Evolutionary conservation across 768 basidiomycete genomes (phyloP).

Genomic region (Piloderma croceum): DNA sequence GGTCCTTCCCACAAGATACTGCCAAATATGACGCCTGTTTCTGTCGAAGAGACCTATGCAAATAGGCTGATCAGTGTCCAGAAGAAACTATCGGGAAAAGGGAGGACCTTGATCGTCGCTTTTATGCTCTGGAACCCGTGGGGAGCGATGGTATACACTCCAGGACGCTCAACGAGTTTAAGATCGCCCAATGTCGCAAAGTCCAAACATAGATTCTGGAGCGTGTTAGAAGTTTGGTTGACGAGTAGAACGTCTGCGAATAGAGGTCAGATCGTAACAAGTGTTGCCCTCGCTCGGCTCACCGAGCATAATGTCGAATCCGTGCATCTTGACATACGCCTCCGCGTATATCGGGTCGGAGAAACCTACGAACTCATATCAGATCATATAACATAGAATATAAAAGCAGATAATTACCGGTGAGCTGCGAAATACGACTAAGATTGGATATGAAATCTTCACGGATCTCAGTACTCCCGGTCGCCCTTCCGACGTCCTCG

Average conservation of each 20-base stretch:
- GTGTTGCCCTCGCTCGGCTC: slow-evolving; percentile 11
- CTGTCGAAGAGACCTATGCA: slow-evolving; percentile 78
- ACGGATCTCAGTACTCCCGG: slow-evolving; percentile 73
- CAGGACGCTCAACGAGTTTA: slow-evolving; percentile 93
- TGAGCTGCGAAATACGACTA: slow-evolving; percentile 88
- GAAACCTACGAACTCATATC: slow-evolving; percentile 54
- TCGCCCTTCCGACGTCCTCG: slow-evolving; percentile 83
- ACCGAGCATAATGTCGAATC: slow-evolving; percentile 95
- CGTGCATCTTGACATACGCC: slow-evolving; percentile 95
- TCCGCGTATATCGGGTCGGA: slow-evolving; percentile 98
- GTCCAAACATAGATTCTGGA: slow-evolving; percentile 95
- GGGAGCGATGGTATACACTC: slow-evolving; percentile 88
- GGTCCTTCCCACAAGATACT: slow-evolving; percentile 95
- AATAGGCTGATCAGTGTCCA: background rate
- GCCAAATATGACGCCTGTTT: slow-evolving; percentile 97
- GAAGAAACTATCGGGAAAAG: background rate
- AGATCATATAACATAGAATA: background rate
- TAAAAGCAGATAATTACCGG: slow-evolving; percentile 45
- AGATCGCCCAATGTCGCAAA: slow-evolving; percentile 97
- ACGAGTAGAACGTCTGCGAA: slow-evolving; percentile 84
- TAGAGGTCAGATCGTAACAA: background rate
- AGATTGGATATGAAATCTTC: slow-evolving; percentile 96
- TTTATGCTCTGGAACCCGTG: slow-evolving; percentile 99
- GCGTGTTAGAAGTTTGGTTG: slow-evolving; percentile 89
- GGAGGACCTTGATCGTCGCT: slow-evolving; percentile 89